Evolutionary conservation across 805 yeast genomes (phyloP), one percentile per base, ranked within the genome.

Genomic region (Alloascoidea hylecoeti): DNA sequence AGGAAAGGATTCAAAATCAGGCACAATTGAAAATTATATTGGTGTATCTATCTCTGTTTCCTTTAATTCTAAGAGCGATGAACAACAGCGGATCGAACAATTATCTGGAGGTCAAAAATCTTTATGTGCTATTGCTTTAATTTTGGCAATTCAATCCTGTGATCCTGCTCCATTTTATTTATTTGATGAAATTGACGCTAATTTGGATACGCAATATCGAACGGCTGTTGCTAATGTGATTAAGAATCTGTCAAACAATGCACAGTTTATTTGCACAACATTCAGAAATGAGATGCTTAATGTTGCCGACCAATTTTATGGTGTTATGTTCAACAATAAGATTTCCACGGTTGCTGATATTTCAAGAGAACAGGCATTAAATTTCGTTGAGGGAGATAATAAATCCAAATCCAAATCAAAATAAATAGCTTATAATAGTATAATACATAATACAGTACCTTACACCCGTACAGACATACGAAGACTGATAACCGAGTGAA

Each of bases 111-210:
- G 98, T 6, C 98, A 92, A 52, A 89, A 89, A 54, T 82, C 96
- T 0, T 63, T 92, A n/a, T 88, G 97, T 63, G 97, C 98, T 1
- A 75, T 92, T 47, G 88, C 97, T 0, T 68, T 92, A 37, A 88
- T 92, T 46, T 66, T 92, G 41, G 96, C 98, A 3, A 84, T 89
- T 42, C 98, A 92, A 60, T 75, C 72, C 51, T 84, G 94, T 45
- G 97, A 92, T 48, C 97, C 97, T 6, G 96, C 96, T 5, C 96
- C 97, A 36, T 92, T 92, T 55, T 92, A 92, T 53, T 58, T 92
- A 35, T 89, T 92, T 56, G 98, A 92, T 57, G 98, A 92, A 61
- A 80, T 92, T 42, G 98, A 92, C 60, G 96, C 97, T 3, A 92
- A 89, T 48, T 64, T 92, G 44, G 98, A 92, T 57, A 74, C 94